A percentile compares a stretch with the other conserved stretches of the same genome.
phyloP scores from a whole-genome alignment of 2,329 filamentous ascomycete genomes.

The Colletotrichum musae region DNA sequence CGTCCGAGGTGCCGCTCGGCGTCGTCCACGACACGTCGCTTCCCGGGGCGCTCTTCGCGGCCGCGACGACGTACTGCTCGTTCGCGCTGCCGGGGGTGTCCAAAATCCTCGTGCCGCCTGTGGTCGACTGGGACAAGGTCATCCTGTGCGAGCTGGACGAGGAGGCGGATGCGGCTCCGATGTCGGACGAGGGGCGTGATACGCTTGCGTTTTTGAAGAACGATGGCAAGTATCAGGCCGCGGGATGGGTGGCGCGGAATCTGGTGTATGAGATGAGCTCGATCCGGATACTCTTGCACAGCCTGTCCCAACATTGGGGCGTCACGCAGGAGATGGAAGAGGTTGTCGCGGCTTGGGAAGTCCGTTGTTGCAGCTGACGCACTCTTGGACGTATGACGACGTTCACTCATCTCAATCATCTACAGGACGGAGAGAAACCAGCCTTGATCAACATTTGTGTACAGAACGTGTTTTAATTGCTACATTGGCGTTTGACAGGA shows the following conservation, averaged over 20 bases:
- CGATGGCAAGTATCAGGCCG: background rate
- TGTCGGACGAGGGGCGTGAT: background rate
- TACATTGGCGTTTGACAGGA: too few species aligned
- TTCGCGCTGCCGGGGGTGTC: constrained; percentile 13
- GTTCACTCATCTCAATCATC: too few species aligned
- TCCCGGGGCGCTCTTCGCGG: background rate
- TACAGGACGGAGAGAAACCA: too few species aligned
- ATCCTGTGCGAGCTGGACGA: constrained; percentile 10
- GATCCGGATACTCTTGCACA: constrained; percentile 14
- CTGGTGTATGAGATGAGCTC: constrained; percentile 19
- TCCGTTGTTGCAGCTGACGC: background rate
- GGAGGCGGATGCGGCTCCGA: background rate
- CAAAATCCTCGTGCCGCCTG: constrained; percentile 8
- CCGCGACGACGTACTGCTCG: constrained; percentile 17
- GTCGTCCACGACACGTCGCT: constrained; percentile 17
- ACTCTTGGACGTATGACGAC: background rate
- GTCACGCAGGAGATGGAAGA: constrained; percentile 25
- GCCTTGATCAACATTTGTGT: too few species aligned
- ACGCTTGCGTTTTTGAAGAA: constrained; percentile 6
- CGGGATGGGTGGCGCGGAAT: constrained; percentile 2
- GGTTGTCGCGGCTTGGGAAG: constrained; percentile 18
- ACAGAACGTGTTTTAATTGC: too few species aligned
- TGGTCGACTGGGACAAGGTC: constrained; percentile 11
- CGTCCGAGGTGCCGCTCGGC: constrained; percentile 11
- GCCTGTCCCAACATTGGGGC: constrained; percentile 18